Conservation (phyloP, 805 yeast species). For the Myxozyma udenii region DNA sequence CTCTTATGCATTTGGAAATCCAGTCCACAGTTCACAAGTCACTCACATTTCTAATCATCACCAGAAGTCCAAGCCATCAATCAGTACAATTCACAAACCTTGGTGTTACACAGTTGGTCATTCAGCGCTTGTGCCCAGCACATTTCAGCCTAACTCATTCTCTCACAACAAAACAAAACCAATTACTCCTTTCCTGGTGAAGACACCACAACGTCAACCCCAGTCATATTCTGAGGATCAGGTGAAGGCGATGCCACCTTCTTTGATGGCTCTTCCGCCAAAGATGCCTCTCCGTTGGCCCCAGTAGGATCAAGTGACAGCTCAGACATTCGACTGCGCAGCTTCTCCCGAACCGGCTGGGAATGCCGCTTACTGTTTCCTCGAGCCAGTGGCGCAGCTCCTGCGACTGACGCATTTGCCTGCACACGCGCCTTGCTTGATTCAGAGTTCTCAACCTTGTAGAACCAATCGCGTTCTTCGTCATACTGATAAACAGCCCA, state of each 20-base stretch:
- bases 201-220: constrained; percentile 1
- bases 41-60: no score
- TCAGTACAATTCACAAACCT: no score
- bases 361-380: not conserved
- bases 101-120: no score
- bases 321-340: not conserved
- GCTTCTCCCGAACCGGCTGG: constrained; percentile 3
- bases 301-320: not conserved
- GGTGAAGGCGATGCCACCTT: not conserved
- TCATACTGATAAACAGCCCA: constrained; percentile 87
- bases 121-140: no score
- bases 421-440: not conserved
- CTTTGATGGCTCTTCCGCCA: not conserved
- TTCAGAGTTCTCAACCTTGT: constrained; percentile 49
- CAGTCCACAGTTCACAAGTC: no score
- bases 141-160: no score
- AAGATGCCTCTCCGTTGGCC: not conserved
- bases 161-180: no score
- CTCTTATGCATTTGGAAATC: no score
- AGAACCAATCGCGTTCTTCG: constrained; percentile 74
- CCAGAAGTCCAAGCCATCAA: no score
- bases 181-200: no score
- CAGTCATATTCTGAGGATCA: not conserved
- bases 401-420: not conserved
- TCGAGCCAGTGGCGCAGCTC: not conserved